Conservation (phyloP, 768 basidiomycete genomes). For the Mycena vitilis region DNA sequence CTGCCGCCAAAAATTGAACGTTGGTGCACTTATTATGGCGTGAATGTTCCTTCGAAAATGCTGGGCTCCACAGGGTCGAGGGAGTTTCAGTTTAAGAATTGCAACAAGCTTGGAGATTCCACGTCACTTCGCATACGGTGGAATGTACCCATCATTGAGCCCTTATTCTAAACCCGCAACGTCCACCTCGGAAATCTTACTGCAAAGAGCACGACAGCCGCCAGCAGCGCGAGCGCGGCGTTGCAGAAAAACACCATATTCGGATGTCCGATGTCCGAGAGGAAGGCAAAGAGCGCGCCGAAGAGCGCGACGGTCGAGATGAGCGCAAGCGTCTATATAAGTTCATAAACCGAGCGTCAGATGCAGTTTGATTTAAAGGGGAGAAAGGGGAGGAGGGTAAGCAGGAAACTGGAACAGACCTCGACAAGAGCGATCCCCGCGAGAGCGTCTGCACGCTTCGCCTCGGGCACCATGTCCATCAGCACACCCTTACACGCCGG, state of each 20-base stretch:
- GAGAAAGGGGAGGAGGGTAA: not conserved
- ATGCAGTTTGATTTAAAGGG: not conserved
- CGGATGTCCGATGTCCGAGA: conserved; percentile 24
- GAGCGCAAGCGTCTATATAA: not conserved
- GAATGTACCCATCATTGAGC: too few relatives aligned
- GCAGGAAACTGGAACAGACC: not conserved
- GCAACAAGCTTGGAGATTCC: too few relatives aligned
- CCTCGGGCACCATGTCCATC: conserved; percentile 25
- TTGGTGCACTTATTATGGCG: too few relatives aligned
- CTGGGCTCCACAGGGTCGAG: too few relatives aligned
- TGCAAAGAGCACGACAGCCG: conserved; percentile 18
- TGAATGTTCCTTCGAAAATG: too few relatives aligned
- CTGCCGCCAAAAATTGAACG: too few relatives aligned
- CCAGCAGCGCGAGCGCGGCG: conserved; percentile 18
- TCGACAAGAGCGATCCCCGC: conserved; percentile 14
- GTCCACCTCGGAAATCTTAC: conserved; percentile 21
- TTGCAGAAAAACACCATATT: conserved; percentile 30
- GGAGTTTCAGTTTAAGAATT: too few relatives aligned
- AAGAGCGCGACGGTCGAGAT: conserved; percentile 2
- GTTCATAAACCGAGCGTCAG: too few relatives aligned
- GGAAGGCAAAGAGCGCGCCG: conserved; percentile 19
- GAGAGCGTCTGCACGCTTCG: not conserved
- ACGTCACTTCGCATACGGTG: too few relatives aligned
- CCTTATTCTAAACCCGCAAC: not conserved
- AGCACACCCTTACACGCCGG: conserved; percentile 29